Base-by-base conservation (phyloP, 2,329 filamentous ascomycete species). In the Aspergillus sclerotialis region DNA sequence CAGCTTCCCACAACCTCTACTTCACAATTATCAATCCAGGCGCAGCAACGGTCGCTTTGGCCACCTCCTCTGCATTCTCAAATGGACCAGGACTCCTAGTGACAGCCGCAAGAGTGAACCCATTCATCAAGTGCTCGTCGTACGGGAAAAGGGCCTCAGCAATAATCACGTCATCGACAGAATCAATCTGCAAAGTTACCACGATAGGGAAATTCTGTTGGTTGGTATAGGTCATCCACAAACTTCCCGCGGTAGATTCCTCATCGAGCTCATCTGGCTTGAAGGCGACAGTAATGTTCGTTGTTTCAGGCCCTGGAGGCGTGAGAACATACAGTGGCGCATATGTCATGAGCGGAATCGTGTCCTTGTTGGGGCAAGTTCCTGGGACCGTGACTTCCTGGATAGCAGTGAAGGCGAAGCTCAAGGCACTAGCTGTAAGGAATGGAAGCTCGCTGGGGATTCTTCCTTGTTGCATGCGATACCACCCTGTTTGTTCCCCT, bases 401-500 rank as follows among this genome's bases (percentile, higher is more conserved):
- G 49, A 76, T 70, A 3, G 75, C 75, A 0, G 73, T 78, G 56
- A 77, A 84, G 23, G 78, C 79, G 43, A 83, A 84, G 5, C 76
- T 62, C 3, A 73, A 70, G 2, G 74, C 69, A n/a, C 68, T 69
- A 3, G 73, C 73, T 0, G 82, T 85, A 23, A 84, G 56, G 65
- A 86, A 86, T 0, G 80, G 81, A 24, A 76, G 70, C 31, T 75
- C 69, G 2, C 72, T 75, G 0, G 82, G 78, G 23, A 75, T 65
- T 44, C 76, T 73, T 39, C 68, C 61, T 29, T 76, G 68, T 14
- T 76, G 57, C 16, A 64, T 48, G 32, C 81, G 76, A 67, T 76
- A 86, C 65, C 75, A 84, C 28, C 82, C 82, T 42, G 80, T 75
- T 52, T 87, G 82, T 55, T 84, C 77, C 38, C 79, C 82, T 64